phyloP scores from a whole-genome alignment of 1,139 yeast species.

The Entelexis paramagnoliae region DNA sequence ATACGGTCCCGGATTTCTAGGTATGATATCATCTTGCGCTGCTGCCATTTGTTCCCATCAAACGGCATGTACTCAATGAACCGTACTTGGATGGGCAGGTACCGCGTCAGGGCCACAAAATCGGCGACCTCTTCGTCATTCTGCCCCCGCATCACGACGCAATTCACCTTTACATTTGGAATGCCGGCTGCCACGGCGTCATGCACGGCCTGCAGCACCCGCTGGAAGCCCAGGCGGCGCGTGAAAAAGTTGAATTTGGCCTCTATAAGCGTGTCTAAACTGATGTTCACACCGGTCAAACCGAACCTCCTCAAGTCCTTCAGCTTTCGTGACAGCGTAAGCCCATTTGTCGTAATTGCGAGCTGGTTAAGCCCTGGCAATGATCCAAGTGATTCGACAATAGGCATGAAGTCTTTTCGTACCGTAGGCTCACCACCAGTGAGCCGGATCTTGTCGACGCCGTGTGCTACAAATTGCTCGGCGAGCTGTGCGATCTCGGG shows the following conservation, averaged over 20 bases:
- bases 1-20: conserved; percentile 36
- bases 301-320: conserved; percentile 36
- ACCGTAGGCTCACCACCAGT: conserved; percentile 51
- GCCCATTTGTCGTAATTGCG: conserved; percentile 43
- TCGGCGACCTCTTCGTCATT: conserved; percentile 43
- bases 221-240: conserved; percentile 39
- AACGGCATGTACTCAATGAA: conserved; percentile 50
- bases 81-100: conserved; percentile 38
- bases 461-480: conserved; percentile 37
- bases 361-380: conserved; percentile 38
- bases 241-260: conserved; percentile 42
- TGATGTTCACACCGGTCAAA: conserved; percentile 38
- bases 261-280: conserved; percentile 41
- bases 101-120: conserved; percentile 37
- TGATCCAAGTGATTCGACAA: conserved; percentile 34
- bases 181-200: conserved; percentile 37
- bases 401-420: conserved; percentile 39
- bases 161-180: conserved; percentile 40
- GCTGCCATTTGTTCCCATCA: conserved; percentile 43
- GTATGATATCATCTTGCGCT: conserved; percentile 37
- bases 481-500: conserved; percentile 39
- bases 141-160: conserved; percentile 41
- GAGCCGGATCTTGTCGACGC: conserved; percentile 41
- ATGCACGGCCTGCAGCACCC: conserved; percentile 37
- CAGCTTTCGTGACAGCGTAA: conserved; percentile 40